Base-by-base conservation (phyloP, 2,329 filamentous ascomycete genomes). In the Claviceps pusilla region DNA sequence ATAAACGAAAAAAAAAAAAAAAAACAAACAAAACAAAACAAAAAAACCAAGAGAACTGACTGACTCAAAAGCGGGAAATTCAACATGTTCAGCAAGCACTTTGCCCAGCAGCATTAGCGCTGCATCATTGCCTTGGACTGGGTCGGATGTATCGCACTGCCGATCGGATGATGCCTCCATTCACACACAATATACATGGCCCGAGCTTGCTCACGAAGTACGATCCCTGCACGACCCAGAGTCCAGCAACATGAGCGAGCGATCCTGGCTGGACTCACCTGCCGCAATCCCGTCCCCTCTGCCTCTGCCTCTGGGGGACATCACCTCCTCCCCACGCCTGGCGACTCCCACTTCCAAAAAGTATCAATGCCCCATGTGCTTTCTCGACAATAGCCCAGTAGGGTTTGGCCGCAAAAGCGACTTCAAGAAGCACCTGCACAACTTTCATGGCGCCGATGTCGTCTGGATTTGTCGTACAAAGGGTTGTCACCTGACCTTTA, bases 401-500 rank as follows among this genome's bases (percentile, higher is more conserved):
- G 71, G 71, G 41, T 74, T 73, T 51, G 71, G 71, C 41, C 68
- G 71, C 55, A 74, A 73, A 63, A 73, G 70, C 59, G 71, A 74
- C 58, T 73, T 74, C 60, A 74, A 74, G 65, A 73, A 74, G 64
- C 71, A 74, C 58, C 62, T 74, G n/a, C 70, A 73, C 64, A 72
- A 72, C 61, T 74, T 73, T 57, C 72, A 74, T 58, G 69, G 70
- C 42, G 65, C 68, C 50, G 70, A 73, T 57, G 65, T 68, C 41
- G 64, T 68, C 43, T 74, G 71, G 72, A 62, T 71, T 24, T 74
- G 71, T 62, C 70, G 67, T 48, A 70, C 68, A 42, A 67, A 66
- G 56, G 66, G 64, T 31, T 74, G 71, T 59, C 64, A 68, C 48
- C 61, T 72, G n/a, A 68, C 69, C 4, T 73, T 73, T 48, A 71